Evolutionary conservation across 2,329 filamentous ascomycete species (phyloP), one percentile per base, ranked within the genome.

Genomic region (Curvularia hawaiiensis): DNA sequence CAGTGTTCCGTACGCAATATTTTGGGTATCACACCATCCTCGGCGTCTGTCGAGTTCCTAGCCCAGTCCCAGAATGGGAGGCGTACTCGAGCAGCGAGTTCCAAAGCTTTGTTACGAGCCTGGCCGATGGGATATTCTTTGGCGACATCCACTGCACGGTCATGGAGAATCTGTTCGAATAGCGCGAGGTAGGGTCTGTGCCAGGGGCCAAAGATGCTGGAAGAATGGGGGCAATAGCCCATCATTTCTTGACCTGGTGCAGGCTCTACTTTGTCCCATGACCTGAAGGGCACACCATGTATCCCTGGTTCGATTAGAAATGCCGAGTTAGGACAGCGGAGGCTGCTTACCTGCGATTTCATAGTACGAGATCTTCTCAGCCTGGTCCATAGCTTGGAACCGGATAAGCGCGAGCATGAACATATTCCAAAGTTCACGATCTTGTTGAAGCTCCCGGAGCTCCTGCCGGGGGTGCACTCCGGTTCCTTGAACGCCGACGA

Each of bases 21-120:
- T 5, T 52, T 39, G 3, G 72, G 72, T 54, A 74, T 66, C 24
- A 60, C 61, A 33, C 68, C 70, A 46, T 72, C 68, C 5, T 58
- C 59, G 11, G 44, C 48, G 30, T 68, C 57, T 0, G 63, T 50
- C 3, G 71, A 68, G 38, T 69, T 54, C 24, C 69, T 63, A 0
- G 70, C 72, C 73, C 72, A 75, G 54, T 75, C 72, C 71, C 69
- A 74, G 57, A 73, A 74, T 9, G 72, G 71, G n/a, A 74, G 53
- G 2, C 73, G 70, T 18, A 73, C 59, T 40, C 59, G 68, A 24
- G 67, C 54, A 1, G 70, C 72, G 20, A 64, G 52, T 3, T 57
- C 45, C 44, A 66, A 58, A n/a, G 70, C 70, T 30, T 61, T 68
- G 30, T 66, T 52, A 41, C 65, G 61, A 48, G 64, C 56, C 12